Evolutionary conservation across 495 filamentous ascomycete genomes (phyloP).

Genomic region (Penicillium maclennaniae): DNA sequence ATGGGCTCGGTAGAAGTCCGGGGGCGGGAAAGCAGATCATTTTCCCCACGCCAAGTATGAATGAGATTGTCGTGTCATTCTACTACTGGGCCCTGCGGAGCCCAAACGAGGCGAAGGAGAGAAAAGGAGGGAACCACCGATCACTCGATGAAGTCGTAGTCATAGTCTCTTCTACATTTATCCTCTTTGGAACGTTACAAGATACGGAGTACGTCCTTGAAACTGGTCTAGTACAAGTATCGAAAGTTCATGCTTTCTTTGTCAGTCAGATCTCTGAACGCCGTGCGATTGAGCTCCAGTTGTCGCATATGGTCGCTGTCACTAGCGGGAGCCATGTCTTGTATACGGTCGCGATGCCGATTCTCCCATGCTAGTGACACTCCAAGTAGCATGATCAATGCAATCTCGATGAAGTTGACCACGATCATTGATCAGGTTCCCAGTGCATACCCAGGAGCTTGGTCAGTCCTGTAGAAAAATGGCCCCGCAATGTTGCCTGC

Average conservation of each 20-base stretch:
- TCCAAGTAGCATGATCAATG: constrained; percentile 36
- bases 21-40: constrained; percentile 5
- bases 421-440: constrained; percentile 56
- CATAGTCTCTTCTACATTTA: neutral
- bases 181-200: too few relatives aligned
- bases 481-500: constrained; percentile 49
- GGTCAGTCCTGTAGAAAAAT: constrained; percentile 52
- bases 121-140: too few relatives aligned
- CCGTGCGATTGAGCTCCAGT: constrained; percentile 44
- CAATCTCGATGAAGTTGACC: constrained; percentile 43
- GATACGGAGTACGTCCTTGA: neutral
- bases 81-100: too few relatives aligned
- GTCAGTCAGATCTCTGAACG: constrained; percentile 54
- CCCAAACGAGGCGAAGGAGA: too few relatives aligned
- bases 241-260: constrained; percentile 46
- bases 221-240: constrained; percentile 18
- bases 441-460: constrained; percentile 45
- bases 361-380: constrained; percentile 45
- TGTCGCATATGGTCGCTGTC: constrained; percentile 21
- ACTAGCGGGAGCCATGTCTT: constrained; percentile 24
- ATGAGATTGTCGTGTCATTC: too few relatives aligned
- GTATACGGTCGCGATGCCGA: constrained; percentile 38
- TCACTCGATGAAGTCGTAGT: neutral
- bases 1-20: constrained; percentile 17
- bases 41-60: constrained; percentile 7